Percentiles rank a stretch among this genome's conserved stretches.
phyloP scores from a whole-genome alignment of 805 yeast genomes.

The Suhomyces sp. region DNA sequence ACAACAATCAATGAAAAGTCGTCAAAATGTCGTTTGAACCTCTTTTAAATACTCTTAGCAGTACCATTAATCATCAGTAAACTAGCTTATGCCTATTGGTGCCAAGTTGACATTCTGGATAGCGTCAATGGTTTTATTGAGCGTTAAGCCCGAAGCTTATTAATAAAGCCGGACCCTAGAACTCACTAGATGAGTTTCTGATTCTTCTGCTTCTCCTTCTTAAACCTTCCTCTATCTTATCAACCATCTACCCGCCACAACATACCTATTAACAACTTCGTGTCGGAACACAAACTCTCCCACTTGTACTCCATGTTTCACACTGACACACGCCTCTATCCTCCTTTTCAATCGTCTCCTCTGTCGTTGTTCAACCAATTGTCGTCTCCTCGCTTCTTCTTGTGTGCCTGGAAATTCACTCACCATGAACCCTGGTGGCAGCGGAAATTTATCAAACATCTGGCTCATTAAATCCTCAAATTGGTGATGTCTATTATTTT shows the following conservation, averaged over 20 bases:
- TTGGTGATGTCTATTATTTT: neutral
- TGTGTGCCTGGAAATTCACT: conserved; percentile 39
- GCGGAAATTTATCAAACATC: conserved; percentile 36
- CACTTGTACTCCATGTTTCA: conserved; percentile 14
- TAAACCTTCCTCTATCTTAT: too few relatives aligned
- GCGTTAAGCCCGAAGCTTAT: too few relatives aligned
- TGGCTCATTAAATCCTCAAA: conserved; percentile 27
- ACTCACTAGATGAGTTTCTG: too few relatives aligned
- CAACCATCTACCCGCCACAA: conserved; percentile 11
- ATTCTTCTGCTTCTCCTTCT: too few relatives aligned
- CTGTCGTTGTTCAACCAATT: conserved; percentile 21
- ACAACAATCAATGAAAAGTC: too few relatives aligned
- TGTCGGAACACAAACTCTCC: conserved; percentile 35
- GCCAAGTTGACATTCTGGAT: too few relatives aligned
- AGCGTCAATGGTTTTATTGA: too few relatives aligned
- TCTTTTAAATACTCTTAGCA: too few relatives aligned
- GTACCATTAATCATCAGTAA: too few relatives aligned
- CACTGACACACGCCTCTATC: conserved; percentile 22
- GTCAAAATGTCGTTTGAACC: too few relatives aligned
- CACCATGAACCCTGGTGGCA: conserved; percentile 42
- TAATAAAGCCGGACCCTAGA: too few relatives aligned
- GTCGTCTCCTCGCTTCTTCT: conserved; percentile 24
- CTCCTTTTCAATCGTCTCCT: conserved; percentile 28
- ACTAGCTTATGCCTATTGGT: too few relatives aligned
- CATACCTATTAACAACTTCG: conserved; percentile 32